A percentile compares a stretch with the other conserved stretches of the same genome.
Evolutionary conservation across 2,329 filamentous ascomycete species (phyloP).

Genomic region (Xylogone sp.): DNA sequence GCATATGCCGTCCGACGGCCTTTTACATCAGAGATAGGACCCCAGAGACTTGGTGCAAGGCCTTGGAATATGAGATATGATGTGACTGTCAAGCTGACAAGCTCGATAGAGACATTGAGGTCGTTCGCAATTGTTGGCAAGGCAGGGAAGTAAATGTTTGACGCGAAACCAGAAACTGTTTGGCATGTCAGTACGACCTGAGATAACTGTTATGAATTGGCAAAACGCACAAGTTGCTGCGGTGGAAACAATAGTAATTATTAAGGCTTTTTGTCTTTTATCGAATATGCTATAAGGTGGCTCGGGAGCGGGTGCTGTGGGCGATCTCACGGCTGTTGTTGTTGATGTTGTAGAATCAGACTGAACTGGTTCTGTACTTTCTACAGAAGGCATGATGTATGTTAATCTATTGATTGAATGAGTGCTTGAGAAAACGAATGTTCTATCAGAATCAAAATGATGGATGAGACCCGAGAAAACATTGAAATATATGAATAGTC

Average conservation of each 20-base stretch:
- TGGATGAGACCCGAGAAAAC: not conserved
- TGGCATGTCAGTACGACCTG: conserved; percentile 19
- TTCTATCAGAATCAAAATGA: not conserved
- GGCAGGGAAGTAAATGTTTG: conserved; percentile 10
- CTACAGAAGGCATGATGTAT: not conserved
- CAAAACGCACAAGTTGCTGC: conserved; percentile 44
- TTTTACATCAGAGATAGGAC: conserved; percentile 42
- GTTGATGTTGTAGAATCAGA: not conserved
- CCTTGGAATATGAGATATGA: conserved; percentile 47
- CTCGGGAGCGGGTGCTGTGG: not conserved
- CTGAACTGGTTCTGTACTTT: not conserved
- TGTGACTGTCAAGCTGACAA: conserved; percentile 15
- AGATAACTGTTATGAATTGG: conserved; percentile 42
- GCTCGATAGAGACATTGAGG: conserved; percentile 4
- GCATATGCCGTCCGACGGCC: conserved; percentile 52
- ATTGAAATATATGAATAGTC: not conserved
- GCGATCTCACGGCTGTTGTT: not conserved
- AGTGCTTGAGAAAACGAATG: not conserved
- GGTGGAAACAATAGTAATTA: not conserved
- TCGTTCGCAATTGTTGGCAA: conserved; percentile 5
- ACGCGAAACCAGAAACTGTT: conserved; percentile 3
- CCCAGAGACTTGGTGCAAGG: conserved; percentile 46
- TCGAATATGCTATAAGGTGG: not conserved
- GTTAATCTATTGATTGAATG: not conserved
- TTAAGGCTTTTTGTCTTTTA: not conserved